phyloP scores from a whole-genome alignment of 1,284 basidiomycete species.

The Polyporus tsugae region DNA sequence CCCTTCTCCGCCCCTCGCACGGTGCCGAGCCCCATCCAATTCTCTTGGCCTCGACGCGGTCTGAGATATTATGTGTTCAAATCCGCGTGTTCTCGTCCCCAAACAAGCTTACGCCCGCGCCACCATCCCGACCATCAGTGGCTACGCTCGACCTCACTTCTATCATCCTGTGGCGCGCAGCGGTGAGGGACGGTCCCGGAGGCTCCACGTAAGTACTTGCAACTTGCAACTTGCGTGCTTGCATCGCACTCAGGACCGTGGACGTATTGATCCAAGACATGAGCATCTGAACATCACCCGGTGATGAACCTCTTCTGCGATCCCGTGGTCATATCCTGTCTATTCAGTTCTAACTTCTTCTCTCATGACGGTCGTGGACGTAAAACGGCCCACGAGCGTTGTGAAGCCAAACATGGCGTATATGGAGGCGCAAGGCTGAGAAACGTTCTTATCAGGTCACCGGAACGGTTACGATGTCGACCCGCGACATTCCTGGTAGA shows the following conservation, averaged over 20 bases:
- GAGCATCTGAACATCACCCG: background rate
- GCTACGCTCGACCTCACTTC: conserved; percentile 8
- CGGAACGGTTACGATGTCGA: conserved; percentile 10
- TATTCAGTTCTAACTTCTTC: conserved; percentile 6
- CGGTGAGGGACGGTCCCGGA: background rate
- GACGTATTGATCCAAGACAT: background rate
- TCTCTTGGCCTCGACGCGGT: conserved; percentile 1
- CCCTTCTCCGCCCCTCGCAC: conserved; percentile 8
- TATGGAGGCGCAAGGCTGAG: background rate
- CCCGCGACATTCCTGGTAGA: conserved; percentile 6
- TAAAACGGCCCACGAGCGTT: conserved; percentile 7
- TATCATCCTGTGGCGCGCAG: background rate
- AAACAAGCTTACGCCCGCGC: background rate
- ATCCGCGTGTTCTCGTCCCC: background rate
- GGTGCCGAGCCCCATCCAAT: conserved; percentile 3
- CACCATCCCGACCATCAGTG: conserved; percentile 9
- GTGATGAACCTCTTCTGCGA: background rate
- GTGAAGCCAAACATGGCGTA: background rate
- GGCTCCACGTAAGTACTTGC: background rate
- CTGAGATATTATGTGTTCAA: background rate
- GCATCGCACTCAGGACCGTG: background rate
- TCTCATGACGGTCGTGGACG: conserved; percentile 21
- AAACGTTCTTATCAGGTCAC: conserved; percentile 5
- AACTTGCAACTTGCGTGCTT: background rate
- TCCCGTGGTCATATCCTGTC: background rate